Base-by-base conservation (phyloP, 177 flowering plant genomes). In the Vitis hybrid region DNA sequence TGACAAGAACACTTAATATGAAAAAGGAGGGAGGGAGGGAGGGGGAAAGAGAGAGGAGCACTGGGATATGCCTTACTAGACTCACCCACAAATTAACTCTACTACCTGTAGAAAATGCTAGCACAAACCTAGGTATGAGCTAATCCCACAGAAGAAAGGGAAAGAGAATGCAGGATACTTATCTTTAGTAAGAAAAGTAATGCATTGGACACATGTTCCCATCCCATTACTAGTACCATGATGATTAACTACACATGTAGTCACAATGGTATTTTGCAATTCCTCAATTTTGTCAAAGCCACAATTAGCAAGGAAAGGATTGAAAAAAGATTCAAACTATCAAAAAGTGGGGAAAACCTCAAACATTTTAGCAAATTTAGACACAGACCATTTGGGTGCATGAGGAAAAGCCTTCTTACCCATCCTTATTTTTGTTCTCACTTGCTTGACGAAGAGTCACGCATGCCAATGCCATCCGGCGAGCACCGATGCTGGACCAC, bases 401-500 rank as follows among this genome's bases (percentile, higher is more conserved):
- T 57, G 23, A 62, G 4, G 65, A 39, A 45, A n/a, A 45, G 13
- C 30, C 6, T 49, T 50, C 63, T 70, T 55, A 70, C 73, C 54
- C 19, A 18, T 62, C 73, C 15, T 45, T 62, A 12, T 54, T 54
- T 21, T 45, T 62, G 14, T 55, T 39, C 17, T 64, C 64, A 49
- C 23, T n/a, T 23, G 75, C 75, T 15, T n/a, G 70, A 14, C 66
- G 32, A 17, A 67, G 62, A n/a, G 62, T 62, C 11, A 17, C 34
- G 56, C 71, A 73, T 12, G 66, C 66, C 10, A 39, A 62, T 4
- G 66, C 62, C 50, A 73, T 61, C 3, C 70, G 71, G 39, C 26
- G 48, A 61, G 67, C 71, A 54, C 75, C 75, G 52, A 73, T 67
- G 49, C 75, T 73, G 71, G 39, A 60, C 2, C 19, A 57, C 62